phyloP scores from a whole-genome alignment of 345 rosid species.

The Sisymbrium irio region DNA sequence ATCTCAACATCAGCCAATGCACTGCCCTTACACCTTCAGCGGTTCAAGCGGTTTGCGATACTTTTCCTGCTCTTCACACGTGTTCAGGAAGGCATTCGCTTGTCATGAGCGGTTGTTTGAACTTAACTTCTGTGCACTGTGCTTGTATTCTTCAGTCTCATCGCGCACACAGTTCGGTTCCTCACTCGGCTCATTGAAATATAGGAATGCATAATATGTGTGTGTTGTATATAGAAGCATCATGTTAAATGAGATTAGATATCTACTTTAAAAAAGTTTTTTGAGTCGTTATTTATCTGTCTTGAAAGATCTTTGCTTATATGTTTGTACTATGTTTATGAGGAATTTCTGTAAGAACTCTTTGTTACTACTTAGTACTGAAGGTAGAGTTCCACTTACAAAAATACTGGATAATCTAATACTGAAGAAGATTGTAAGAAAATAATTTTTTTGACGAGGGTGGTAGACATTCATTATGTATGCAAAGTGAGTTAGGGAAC shows the following conservation, averaged over 20 bases:
- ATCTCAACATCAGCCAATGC: constrained; percentile 98
- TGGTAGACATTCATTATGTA: not conserved
- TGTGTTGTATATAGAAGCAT: constrained; percentile 16
- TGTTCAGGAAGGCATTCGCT: constrained; percentile 95
- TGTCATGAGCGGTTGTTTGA: constrained; percentile 94
- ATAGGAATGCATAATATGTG: not conserved
- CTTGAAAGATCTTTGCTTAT: not conserved
- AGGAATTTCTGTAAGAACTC: not conserved
- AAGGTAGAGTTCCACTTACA: not conserved
- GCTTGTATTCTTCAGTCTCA: constrained; percentile 78
- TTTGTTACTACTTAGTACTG: not conserved
- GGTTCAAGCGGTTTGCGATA: constrained; percentile 89
- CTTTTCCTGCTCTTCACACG: constrained; percentile 93
- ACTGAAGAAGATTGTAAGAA: not conserved
- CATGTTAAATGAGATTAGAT: constrained; percentile 9
- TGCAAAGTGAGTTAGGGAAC: not conserved
- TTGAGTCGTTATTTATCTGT: constrained; percentile 11
- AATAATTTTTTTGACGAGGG: not conserved
- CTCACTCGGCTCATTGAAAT: constrained; percentile 58
- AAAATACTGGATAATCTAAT: no score
- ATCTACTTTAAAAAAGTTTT: not conserved
- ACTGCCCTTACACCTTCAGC: constrained; percentile 93
- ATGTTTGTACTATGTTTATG: not conserved
- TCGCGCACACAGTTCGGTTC: constrained; percentile 49
- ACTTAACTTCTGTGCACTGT: constrained; percentile 87